Conservation (phyloP, 1,284 basidiomycete genomes). For the Ganoderma lingzhi region DNA sequence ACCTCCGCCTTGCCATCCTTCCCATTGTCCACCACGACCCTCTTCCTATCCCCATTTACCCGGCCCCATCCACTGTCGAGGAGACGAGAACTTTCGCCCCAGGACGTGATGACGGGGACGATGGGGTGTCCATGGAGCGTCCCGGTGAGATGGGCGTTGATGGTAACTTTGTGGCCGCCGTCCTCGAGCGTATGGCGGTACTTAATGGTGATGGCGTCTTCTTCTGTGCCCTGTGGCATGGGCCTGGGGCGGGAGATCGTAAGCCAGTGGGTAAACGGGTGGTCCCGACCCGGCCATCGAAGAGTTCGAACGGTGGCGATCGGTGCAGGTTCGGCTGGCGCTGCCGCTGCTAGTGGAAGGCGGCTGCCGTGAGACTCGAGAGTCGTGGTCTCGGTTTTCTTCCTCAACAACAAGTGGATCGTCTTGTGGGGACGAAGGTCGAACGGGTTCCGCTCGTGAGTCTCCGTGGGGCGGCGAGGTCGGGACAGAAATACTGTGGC, state of each 20-base stretch:
- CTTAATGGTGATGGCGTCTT: background rate
- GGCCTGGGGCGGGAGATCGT: background rate
- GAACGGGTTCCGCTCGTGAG: background rate
- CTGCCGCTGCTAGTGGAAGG: too few relatives aligned
- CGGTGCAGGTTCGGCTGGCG: background rate
- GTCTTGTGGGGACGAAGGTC: background rate
- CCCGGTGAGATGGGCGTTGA: background rate
- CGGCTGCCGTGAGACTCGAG: background rate
- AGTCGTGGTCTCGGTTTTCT: background rate
- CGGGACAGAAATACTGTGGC: background rate
- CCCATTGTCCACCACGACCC: background rate
- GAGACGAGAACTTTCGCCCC: background rate
- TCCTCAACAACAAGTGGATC: background rate
- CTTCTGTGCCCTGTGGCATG: background rate
- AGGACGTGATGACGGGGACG: background rate
- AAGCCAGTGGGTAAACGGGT: background rate
- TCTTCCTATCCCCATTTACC: background rate
- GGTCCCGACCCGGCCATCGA: background rate
- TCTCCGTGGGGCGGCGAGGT: background rate
- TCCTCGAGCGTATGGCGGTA: background rate
- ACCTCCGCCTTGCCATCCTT: background rate
- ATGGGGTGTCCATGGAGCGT: background rate
- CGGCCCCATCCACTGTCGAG: too few relatives aligned
- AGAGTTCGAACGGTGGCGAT: background rate
- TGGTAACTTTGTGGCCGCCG: background rate